These are phyloP conservation scores for Floccularia luteovirens DNA, from an alignment of 768 basidiomycete species.

Conservation along the genomic window DNA sequence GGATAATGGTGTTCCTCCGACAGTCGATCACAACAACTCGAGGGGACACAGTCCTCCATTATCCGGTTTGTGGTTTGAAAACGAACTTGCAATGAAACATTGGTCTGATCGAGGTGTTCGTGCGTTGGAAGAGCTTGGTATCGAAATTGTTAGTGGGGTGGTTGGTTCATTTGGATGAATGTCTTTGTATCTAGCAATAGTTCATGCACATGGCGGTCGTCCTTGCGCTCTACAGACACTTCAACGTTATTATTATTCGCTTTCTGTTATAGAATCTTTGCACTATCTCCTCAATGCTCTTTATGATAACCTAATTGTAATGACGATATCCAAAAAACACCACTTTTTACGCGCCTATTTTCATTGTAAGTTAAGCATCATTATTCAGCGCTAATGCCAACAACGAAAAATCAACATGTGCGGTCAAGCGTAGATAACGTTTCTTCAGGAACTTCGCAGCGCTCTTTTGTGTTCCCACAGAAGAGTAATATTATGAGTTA, in stretches of 20 bases:
- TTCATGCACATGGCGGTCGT: too few species aligned
- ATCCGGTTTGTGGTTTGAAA: slow-evolving; percentile 45
- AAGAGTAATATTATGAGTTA: too few species aligned
- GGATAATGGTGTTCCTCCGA: not conserved
- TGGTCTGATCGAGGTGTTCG: slow-evolving; percentile 49
- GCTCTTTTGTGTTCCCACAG: too few species aligned
- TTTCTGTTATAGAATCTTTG: too few species aligned
- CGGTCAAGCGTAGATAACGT: slow-evolving; percentile 44
- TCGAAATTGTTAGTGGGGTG: slow-evolving; percentile 39
- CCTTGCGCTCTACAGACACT: too few species aligned
- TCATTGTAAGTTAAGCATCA: too few species aligned
- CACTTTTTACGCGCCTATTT: too few species aligned
- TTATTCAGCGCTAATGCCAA: slow-evolving; percentile 50
- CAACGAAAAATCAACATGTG: slow-evolving; percentile 59
- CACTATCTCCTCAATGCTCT: too few species aligned
- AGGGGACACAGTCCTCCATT: slow-evolving; percentile 5
- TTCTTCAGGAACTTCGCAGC: slow-evolving; percentile 56
- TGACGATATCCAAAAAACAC: too few species aligned
- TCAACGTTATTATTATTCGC: too few species aligned
- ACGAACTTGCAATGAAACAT: slow-evolving; percentile 26
- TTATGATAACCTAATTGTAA: too few species aligned
- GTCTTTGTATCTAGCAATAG: too few species aligned
- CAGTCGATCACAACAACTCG: not conserved
- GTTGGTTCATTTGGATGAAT: slow-evolving; percentile 5
- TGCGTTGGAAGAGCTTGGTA: slow-evolving; percentile 40